Conservation (phyloP, 2,329 filamentous ascomycete genomes). For the Oidium heveae region DNA sequence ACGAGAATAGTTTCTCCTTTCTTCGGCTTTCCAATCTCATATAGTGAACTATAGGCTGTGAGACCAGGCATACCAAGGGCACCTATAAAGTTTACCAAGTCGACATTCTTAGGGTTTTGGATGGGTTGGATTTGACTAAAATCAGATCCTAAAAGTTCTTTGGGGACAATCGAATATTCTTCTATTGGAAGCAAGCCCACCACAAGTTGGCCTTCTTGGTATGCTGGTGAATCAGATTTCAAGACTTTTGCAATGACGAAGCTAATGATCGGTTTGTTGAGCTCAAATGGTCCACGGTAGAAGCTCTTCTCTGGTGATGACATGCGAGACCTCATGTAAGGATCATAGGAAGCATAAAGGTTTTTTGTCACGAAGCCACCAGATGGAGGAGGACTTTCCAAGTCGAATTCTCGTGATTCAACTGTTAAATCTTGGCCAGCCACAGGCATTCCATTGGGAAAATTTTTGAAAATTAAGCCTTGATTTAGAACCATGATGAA, state of each 20-base stretch:
- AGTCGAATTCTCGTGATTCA: conserved; percentile 42
- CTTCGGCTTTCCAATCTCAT: conserved; percentile 50
- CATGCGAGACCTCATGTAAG: conserved; percentile 66
- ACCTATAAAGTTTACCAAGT: conserved; percentile 44
- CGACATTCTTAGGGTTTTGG: conserved; percentile 42
- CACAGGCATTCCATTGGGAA: conserved; percentile 41
- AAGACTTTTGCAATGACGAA: conserved; percentile 40
- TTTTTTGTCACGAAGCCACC: conserved; percentile 46
- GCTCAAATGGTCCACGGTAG: conserved; percentile 36
- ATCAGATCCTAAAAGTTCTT: conserved; percentile 15
- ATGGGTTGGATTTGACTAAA: conserved; percentile 23
- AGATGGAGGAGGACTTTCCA: conserved; percentile 29
- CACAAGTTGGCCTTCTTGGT: conserved; percentile 42
- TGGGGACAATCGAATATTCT: conserved; percentile 35
- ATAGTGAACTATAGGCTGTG: conserved; percentile 50
- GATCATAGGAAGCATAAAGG: conserved; percentile 46
- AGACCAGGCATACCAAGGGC: conserved; percentile 56
- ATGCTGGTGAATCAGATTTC: conserved; percentile 37
- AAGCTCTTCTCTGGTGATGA: conserved; percentile 36
- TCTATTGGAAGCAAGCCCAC: conserved; percentile 31
- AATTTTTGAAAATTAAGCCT: conserved; percentile 44
- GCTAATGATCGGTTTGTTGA: conserved; percentile 40
- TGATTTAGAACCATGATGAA: conserved; percentile 35
- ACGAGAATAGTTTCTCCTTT: conserved; percentile 60
- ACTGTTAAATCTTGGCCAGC: conserved; percentile 43